Percentiles rank a stretch among this genome's conserved stretches.
Conservation (phyloP, 1,284 basidiomycete genomes). For the Takashimella tepidaria region DNA sequence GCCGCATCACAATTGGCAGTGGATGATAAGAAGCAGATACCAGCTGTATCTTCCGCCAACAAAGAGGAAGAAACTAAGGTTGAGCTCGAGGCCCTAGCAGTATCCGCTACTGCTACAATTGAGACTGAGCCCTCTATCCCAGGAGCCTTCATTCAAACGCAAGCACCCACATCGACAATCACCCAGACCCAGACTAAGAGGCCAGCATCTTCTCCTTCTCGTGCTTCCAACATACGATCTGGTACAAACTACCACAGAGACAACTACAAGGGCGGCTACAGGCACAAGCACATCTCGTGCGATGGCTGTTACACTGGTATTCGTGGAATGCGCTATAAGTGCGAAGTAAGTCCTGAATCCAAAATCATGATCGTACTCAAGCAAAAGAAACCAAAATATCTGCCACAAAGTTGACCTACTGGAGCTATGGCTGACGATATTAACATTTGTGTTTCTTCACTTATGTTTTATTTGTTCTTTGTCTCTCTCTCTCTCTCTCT, state of each 20-base stretch:
- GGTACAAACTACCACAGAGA: background rate
- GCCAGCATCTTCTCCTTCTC: background rate
- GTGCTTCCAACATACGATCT: background rate
- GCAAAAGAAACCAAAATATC: too few relatives aligned
- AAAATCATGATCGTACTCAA: too few relatives aligned
- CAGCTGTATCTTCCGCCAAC: background rate
- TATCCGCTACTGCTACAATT: slow-evolving; percentile 2
- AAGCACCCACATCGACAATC: slow-evolving; percentile 11
- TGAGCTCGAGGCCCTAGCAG: background rate
- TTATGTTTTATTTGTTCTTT: too few relatives aligned
- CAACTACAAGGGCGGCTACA: slow-evolving; percentile 32
- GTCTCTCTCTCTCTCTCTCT: too few relatives aligned
- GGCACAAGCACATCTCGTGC: slow-evolving; percentile 44
- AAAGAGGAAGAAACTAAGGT: background rate
- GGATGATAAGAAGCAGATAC: background rate
- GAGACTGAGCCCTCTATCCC: slow-evolving; percentile 24
- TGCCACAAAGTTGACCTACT: too few relatives aligned
- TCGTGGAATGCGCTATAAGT: slow-evolving; percentile 44
- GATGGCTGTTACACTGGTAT: slow-evolving; percentile 42
- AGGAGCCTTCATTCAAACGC: slow-evolving; percentile 29
- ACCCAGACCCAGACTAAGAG: slow-evolving; percentile 12
- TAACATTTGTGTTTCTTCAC: slow-evolving; percentile 1
- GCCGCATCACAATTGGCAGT: too few relatives aligned
- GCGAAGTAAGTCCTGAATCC: too few relatives aligned
- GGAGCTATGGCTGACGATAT: background rate